Percentiles rank a stretch among this genome's conserved stretches.
Evolutionary conservation across 1,139 yeast genomes (phyloP).

Genomic region (Yamadazyma spencermartinsiae): DNA sequence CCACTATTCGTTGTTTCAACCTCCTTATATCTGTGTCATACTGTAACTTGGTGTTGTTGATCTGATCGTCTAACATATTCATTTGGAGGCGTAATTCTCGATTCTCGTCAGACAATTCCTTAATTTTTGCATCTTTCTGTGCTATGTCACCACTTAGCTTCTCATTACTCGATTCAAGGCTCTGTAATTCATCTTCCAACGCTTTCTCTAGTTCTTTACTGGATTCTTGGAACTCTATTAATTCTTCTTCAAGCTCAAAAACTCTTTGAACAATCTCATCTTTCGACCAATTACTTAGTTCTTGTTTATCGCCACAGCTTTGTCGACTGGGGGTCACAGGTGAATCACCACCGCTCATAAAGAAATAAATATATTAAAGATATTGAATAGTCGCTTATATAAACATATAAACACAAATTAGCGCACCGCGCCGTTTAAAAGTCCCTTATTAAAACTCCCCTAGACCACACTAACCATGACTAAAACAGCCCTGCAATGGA

Average conservation of each 20-base stretch:
- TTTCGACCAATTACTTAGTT: slow-evolving; percentile 21
- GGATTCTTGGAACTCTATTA: slow-evolving; percentile 44
- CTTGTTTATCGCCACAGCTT: slow-evolving; percentile 4
- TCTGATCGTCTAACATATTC: slow-evolving; percentile 21
- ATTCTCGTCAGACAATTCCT: slow-evolving; percentile 7
- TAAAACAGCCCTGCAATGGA: slow-evolving; percentile 16
- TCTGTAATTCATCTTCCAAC: slow-evolving; percentile 42
- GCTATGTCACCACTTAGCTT: slow-evolving; percentile 16
- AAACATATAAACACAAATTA: no score
- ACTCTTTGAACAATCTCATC: slow-evolving; percentile 32
- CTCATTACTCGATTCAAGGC: slow-evolving; percentile 29
- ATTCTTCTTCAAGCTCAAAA: slow-evolving; percentile 37
- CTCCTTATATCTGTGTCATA: slow-evolving; percentile 23
- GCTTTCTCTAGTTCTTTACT: slow-evolving; percentile 46
- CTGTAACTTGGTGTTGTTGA: slow-evolving; percentile 17
- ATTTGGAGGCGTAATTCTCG: slow-evolving; percentile 22
- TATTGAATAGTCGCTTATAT: no score
- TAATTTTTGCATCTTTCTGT: slow-evolving; percentile 6
- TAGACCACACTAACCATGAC: background rate
- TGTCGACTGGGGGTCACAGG: background rate
- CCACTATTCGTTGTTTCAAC: slow-evolving; percentile 35
- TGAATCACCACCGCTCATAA: background rate
- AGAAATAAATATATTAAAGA: no score
- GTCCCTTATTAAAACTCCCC: no score
- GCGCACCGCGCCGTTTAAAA: no score